Percentiles rank a stretch among this genome's conserved stretches.
phyloP scores from a whole-genome alignment of 352 stramenopile species.

The Phytophthora nicotianae region DNA sequence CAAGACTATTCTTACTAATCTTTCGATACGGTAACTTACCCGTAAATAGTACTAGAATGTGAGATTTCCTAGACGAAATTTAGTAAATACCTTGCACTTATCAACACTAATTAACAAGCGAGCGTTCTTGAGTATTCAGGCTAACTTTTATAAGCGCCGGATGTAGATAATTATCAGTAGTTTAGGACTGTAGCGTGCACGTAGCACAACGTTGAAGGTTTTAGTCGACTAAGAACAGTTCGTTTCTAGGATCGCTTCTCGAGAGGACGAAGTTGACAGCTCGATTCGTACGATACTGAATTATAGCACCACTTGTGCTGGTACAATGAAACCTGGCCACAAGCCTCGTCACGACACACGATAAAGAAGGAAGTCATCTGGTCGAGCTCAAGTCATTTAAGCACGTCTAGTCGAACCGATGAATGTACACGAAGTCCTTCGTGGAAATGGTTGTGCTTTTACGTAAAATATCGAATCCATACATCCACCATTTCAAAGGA shows the following conservation, averaged over 20 bases:
- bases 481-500: background rate
- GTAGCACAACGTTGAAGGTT: background rate
- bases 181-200: background rate
- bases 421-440: too few species aligned
- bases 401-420: too few species aligned
- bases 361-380: background rate
- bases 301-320: too few species aligned
- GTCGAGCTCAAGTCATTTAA: background rate
- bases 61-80: too few species aligned
- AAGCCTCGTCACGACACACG: background rate
- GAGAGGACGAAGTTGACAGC: slow-evolving; percentile 3
- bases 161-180: background rate
- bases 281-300: background rate
- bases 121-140: too few species aligned
- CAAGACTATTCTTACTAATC: too few species aligned
- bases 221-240: background rate
- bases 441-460: background rate
- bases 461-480: background rate
- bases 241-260: slow-evolving; percentile 1
- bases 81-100: too few species aligned
- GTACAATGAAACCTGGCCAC: background rate
- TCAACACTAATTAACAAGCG: too few species aligned
- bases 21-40: too few species aligned
- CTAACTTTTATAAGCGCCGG: too few species aligned
- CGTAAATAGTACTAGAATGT: too few species aligned